These are phyloP conservation scores for Inonotus obliquus DNA, from an alignment of 1,284 basidiomycete species.

Conservation along the genomic window DNA sequence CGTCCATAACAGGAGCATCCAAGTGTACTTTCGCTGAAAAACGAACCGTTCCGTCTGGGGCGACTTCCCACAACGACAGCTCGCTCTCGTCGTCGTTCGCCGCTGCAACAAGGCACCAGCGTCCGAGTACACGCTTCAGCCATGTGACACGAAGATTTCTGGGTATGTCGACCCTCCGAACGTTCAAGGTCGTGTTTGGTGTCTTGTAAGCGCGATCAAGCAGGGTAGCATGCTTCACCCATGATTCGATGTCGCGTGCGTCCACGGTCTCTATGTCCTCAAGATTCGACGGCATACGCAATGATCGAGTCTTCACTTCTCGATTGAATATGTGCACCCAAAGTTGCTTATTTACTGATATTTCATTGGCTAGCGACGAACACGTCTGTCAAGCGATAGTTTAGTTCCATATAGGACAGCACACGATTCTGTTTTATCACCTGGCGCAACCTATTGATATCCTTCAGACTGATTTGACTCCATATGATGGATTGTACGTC, in stretches of 20 bases:
- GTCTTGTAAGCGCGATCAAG: not conserved
- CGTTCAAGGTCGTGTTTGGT: not conserved
- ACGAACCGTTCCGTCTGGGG: not conserved
- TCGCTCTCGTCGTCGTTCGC: not conserved
- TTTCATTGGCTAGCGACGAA: not conserved
- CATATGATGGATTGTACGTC: not conserved
- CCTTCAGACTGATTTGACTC: not conserved
- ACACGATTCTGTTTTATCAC: not conserved
- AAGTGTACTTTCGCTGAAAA: not conserved
- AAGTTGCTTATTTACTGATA: not conserved
- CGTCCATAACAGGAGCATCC: slow-evolving; percentile 8
- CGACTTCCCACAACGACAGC: not conserved
- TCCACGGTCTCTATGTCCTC: not conserved
- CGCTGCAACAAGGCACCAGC: slow-evolving; percentile 8
- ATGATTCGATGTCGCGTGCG: slow-evolving; percentile 1
- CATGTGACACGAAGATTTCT: not conserved
- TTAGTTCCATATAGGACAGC: not conserved
- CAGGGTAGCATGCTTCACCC: slow-evolving; percentile 1
- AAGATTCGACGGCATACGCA: not conserved
- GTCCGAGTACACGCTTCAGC: slow-evolving; percentile 1
- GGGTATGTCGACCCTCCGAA: not conserved
- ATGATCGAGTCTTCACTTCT: not conserved
- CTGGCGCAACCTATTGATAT: not conserved
- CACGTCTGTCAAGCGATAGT: not conserved
- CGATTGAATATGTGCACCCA: not conserved